Conservation (phyloP, 225 moss, liverwort and hornwort genomes). For the Polytrichum commune region DNA sequence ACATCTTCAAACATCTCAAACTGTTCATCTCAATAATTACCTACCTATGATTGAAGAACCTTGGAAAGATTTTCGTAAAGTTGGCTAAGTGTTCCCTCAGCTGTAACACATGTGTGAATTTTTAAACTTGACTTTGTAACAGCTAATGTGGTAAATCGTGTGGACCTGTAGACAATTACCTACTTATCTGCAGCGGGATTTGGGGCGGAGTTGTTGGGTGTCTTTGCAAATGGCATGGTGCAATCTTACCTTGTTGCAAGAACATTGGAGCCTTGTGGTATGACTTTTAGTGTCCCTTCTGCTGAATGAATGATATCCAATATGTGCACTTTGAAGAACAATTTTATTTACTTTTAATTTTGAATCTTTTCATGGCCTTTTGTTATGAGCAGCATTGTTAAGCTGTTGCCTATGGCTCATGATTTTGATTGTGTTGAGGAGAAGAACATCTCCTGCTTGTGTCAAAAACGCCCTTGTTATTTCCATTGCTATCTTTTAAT, state of each 20-base stretch:
- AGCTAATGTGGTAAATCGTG: too few relatives aligned
- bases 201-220: slow-evolving; percentile 81
- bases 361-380: neutral
- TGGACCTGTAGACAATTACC: slow-evolving; percentile 50
- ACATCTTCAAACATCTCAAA: too few relatives aligned
- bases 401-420: too few relatives aligned
- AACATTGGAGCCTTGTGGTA: slow-evolving; percentile 75
- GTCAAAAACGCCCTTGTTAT: neutral
- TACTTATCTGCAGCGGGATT: slow-evolving; percentile 81
- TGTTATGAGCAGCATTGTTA: neutral
- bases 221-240: slow-evolving; percentile 93
- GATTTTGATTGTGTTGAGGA: neutral
- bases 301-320: neutral
- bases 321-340: neutral
- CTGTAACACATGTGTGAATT: too few relatives aligned
- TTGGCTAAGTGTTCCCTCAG: too few relatives aligned
- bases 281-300: neutral
- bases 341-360: neutral
- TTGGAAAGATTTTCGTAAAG: too few relatives aligned
- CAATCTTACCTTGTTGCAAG: slow-evolving; percentile 74
- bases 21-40: too few relatives aligned
- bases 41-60: too few relatives aligned
- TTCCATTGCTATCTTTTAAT: too few relatives aligned
- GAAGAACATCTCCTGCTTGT: neutral
- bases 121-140: too few relatives aligned